These are phyloP conservation scores for Taxillus chinensis DNA, from an alignment of 164 flowering plant species.

Conservation along the genomic window DNA sequence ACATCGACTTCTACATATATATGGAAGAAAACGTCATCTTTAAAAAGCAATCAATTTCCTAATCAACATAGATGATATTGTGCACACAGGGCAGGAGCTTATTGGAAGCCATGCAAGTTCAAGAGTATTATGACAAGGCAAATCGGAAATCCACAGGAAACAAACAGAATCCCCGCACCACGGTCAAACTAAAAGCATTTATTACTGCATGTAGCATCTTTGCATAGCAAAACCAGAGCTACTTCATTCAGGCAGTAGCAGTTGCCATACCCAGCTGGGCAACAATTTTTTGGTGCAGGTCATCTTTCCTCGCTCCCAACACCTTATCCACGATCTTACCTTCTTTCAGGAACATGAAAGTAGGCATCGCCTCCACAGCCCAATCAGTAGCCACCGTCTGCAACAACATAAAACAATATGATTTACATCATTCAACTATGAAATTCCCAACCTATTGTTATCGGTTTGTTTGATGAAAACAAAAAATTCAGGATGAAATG, in stretches of 20 bases:
- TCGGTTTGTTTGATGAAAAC: background rate
- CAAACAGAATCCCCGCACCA: too few species aligned
- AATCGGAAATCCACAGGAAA: too few species aligned
- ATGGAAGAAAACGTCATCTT: too few species aligned
- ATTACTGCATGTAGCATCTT: too few species aligned
- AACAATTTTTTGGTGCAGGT: slow-evolving; percentile 33
- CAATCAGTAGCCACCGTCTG: slow-evolving; percentile 66
- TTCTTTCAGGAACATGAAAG: slow-evolving; percentile 60
- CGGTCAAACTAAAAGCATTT: too few species aligned
- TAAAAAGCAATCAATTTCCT: too few species aligned
- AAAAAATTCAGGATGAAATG: background rate
- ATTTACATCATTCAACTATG: background rate
- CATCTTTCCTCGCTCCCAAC: slow-evolving; percentile 60
- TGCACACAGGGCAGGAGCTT: too few species aligned
- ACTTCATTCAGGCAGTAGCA: slow-evolving; percentile 12
- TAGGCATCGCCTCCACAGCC: slow-evolving; percentile 81
- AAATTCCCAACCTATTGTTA: background rate
- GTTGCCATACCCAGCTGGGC: slow-evolving; percentile 17
- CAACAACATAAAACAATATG: slow-evolving; percentile 1
- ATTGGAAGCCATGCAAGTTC: too few species aligned
- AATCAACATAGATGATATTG: too few species aligned
- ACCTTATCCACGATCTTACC: slow-evolving; percentile 56
- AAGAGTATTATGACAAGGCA: too few species aligned
- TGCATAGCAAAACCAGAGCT: too few species aligned
- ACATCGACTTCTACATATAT: too few species aligned